Percentiles rank a stretch among this genome's conserved stretches.
phyloP scores from a whole-genome alignment of 768 basidiomycete genomes.

The Leucosporidium yakuticum region DNA sequence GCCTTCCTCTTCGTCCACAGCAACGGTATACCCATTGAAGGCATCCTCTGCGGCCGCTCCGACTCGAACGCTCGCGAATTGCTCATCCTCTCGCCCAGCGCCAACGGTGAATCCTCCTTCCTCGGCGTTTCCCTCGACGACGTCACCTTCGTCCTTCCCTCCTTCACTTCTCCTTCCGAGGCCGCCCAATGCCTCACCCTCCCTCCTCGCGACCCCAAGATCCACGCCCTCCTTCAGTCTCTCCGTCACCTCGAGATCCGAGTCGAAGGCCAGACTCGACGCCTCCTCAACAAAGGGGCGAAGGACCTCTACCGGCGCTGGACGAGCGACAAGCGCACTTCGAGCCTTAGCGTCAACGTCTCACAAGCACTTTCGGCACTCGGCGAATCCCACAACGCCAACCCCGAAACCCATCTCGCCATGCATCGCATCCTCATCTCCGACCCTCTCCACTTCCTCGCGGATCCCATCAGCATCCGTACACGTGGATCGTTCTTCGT shows the following conservation, averaged over 20 bases:
- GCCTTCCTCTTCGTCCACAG: too few relatives aligned
- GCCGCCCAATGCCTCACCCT: too few relatives aligned
- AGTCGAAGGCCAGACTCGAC: conserved; percentile 13
- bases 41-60: too few relatives aligned
- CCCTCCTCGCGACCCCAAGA: too few relatives aligned
- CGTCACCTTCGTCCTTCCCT: too few relatives aligned
- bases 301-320: conserved; percentile 12
- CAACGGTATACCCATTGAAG: too few relatives aligned
- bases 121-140: too few relatives aligned
- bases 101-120: too few relatives aligned
- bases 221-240: neutral
- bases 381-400: neutral
- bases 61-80: too few relatives aligned
- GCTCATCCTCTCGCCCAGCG: too few relatives aligned
- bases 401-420: conserved; percentile 41
- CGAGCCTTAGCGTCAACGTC: too few relatives aligned
- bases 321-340: neutral
- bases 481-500: conserved; percentile 55
- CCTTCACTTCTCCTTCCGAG: too few relatives aligned
- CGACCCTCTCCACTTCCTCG: conserved; percentile 53
- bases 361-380: neutral
- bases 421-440: conserved; percentile 64
- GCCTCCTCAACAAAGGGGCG: conserved; percentile 4
- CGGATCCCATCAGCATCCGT: conserved; percentile 50
- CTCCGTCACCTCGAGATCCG: conserved; percentile 12